phyloP scores from a whole-genome alignment of 345 rosid species.

The Lepidium africanum region DNA sequence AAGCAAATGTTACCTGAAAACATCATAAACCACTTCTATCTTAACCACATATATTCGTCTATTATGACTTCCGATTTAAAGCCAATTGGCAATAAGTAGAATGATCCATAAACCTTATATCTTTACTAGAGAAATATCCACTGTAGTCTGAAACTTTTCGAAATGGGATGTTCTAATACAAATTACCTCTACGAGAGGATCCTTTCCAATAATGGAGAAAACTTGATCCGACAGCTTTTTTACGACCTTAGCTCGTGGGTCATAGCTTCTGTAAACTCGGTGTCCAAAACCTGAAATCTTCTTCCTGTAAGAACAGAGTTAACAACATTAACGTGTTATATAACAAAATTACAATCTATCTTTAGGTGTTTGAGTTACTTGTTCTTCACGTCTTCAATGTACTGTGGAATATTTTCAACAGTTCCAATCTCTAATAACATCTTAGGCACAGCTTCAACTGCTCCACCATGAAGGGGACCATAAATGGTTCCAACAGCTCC shows the following conservation, averaged over 20 bases:
- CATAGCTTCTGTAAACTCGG: constrained; percentile 89
- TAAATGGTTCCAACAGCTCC: constrained; percentile 93
- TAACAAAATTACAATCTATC: neutral
- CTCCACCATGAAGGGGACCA: constrained; percentile 98
- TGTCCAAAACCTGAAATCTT: constrained; percentile 97
- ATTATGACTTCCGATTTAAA: too few species aligned
- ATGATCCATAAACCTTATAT: too few species aligned
- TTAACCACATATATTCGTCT: neutral
- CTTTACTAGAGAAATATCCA: too few species aligned
- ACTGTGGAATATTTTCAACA: constrained; percentile 81
- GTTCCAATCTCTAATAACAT: constrained; percentile 81
- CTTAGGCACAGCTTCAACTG: constrained; percentile 88
- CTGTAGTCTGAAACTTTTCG: too few species aligned
- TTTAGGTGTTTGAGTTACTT: too few species aligned
- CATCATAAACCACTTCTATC: neutral
- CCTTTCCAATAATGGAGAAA: constrained; percentile 84
- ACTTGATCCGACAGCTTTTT: constrained; percentile 85
- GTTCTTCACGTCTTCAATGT: too few species aligned
- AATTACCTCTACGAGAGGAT: constrained; percentile 85
- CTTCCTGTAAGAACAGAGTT: constrained; percentile 34
- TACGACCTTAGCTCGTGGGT: constrained; percentile 79
- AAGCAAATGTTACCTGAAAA: constrained; percentile 76
- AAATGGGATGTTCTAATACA: too few species aligned
- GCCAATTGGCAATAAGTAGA: too few species aligned
- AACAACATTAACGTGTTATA: neutral